Evolutionary conservation across 2,329 filamentous ascomycete genomes (phyloP).

Genomic region (Lasiodiplodia gonubiensis): DNA sequence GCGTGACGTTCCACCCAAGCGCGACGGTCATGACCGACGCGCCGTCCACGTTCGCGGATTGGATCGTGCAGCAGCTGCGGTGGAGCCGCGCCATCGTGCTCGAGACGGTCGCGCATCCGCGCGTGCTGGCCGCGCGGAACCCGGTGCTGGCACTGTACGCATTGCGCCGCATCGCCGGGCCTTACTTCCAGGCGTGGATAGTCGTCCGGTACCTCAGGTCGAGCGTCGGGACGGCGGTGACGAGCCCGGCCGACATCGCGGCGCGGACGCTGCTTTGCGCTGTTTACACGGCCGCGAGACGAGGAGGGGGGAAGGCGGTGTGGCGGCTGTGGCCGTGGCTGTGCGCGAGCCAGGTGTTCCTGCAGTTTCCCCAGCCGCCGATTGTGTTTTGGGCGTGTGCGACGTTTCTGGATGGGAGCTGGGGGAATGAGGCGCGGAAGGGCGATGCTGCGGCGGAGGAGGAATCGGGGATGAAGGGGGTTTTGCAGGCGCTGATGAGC

Average conservation of each 20-base stretch:
- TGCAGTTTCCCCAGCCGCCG: slow-evolving; percentile 13
- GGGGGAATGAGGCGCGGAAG: background rate
- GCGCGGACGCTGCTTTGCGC: background rate
- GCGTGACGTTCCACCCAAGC: slow-evolving; percentile 43
- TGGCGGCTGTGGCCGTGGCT: background rate
- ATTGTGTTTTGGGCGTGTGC: slow-evolving; percentile 6
- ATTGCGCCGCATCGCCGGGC: slow-evolving; percentile 35
- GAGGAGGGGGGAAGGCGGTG: background rate
- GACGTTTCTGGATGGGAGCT: slow-evolving; percentile 2
- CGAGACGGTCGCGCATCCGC: slow-evolving; percentile 45
- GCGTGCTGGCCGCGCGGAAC: slow-evolving; percentile 42
- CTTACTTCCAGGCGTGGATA: background rate
- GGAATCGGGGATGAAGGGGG: background rate
- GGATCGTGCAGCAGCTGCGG: slow-evolving; percentile 47
- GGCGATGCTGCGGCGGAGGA: background rate
- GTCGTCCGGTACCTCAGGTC: background rate
- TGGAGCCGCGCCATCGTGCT: slow-evolving; percentile 47
- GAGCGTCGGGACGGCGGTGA: background rate
- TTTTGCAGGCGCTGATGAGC: background rate
- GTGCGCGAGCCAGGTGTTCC: background rate
- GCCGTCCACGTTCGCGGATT: slow-evolving; percentile 43
- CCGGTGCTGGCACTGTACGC: slow-evolving; percentile 45
- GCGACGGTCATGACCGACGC: slow-evolving; percentile 45
- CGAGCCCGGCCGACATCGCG: background rate
- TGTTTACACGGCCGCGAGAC: background rate